Evolutionary conservation across 2,329 filamentous ascomycete genomes (phyloP).

Genomic region (Microsporum ferrugineum): DNA sequence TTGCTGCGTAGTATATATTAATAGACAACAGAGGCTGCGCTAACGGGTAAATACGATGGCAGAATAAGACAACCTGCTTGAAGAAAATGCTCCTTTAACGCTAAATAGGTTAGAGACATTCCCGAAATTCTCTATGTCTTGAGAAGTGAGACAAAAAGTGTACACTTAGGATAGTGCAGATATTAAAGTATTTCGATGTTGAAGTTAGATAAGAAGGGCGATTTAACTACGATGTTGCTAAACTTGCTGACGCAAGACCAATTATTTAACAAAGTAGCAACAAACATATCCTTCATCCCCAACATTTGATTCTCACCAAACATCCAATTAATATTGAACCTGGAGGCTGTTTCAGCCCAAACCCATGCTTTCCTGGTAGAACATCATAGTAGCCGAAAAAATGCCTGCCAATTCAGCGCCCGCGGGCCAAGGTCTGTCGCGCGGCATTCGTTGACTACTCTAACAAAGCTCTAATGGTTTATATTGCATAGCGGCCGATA

Average conservation of each 20-base stretch:
- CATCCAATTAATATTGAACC: neutral
- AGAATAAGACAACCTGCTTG: neutral
- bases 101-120: neutral
- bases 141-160: neutral
- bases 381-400: neutral
- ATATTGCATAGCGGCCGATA: conserved; percentile 22
- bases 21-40: neutral
- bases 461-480: neutral
- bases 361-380: neutral
- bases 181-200: too few species aligned
- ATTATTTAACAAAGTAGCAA: neutral
- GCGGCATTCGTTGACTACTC: conserved; percentile 1
- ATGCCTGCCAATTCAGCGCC: conserved; percentile 14
- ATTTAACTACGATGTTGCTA: neutral
- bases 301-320: neutral
- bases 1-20: neutral
- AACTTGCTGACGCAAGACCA: neutral
- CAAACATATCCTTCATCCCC: neutral
- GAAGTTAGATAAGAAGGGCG: neutral
- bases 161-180: neutral
- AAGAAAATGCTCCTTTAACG: neutral
- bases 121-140: neutral
- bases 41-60: neutral
- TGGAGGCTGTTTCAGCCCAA: neutral
- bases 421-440: conserved; percentile 17